Evolutionary conservation across 1,284 basidiomycete genomes (phyloP).

Genomic region (Fistulina hepatica): DNA sequence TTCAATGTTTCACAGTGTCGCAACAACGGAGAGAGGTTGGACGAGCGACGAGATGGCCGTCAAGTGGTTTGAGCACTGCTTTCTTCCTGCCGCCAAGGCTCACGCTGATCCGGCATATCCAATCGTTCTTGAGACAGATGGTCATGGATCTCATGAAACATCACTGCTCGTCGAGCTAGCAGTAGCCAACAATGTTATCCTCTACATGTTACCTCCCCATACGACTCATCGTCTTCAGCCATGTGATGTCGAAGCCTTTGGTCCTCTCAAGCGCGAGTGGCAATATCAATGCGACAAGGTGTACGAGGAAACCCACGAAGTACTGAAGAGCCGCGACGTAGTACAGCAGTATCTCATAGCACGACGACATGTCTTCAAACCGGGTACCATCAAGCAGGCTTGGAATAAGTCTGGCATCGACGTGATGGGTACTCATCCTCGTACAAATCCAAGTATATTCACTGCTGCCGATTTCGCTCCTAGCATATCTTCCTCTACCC

Average conservation of each 20-base stretch:
- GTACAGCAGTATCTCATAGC: conserved; percentile 20
- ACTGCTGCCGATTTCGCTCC: conserved; percentile 6
- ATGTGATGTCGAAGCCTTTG: conserved; percentile 14
- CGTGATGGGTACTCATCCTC: no score
- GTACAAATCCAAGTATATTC: conserved; percentile 2
- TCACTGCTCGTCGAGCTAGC: conserved; percentile 10
- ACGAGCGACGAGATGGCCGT: conserved; percentile 20
- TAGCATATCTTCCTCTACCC: conserved; percentile 3
- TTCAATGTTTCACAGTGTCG: conserved; percentile 7
- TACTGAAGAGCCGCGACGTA: conserved; percentile 25
- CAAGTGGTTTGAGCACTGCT: conserved; percentile 22
- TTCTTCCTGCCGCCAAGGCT: conserved; percentile 18
- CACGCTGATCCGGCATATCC: conserved; percentile 9
- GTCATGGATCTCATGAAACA: conserved; percentile 15
- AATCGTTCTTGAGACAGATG: conserved; percentile 18
- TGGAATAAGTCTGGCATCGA: conserved; percentile 19
- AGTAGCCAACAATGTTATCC: conserved; percentile 10
- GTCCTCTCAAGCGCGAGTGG: conserved; percentile 10
- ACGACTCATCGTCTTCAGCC: conserved; percentile 17
- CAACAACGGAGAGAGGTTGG: conserved; percentile 25
- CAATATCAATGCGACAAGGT: conserved; percentile 3
- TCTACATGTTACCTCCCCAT: conserved; percentile 13
- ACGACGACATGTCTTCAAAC: conserved; percentile 15
- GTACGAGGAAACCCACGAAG: not conserved
- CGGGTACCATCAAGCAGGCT: conserved; percentile 17